Conservation (phyloP, 768 basidiomycete genomes). For the Kwoniella mangroviensis region DNA sequence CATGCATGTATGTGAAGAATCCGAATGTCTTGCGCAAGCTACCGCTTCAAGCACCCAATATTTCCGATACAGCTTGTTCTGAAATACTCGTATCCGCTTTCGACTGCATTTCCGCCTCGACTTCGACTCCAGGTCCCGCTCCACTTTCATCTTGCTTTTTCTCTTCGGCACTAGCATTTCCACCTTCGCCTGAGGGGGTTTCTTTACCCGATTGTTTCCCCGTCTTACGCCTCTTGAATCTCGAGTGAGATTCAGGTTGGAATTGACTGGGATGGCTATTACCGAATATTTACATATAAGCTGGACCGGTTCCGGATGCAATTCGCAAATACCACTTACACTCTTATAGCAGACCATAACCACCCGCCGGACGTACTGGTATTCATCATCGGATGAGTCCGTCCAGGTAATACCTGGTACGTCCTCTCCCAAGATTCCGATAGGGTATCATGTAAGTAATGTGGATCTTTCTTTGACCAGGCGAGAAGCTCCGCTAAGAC, state of each 20-base stretch:
- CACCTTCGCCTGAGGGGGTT: neutral
- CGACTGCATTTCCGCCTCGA: no score
- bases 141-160: neutral
- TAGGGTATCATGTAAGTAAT: constrained; percentile 76
- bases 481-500: constrained; percentile 79
- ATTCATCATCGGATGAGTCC: constrained; percentile 94
- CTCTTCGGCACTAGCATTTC: neutral
- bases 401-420: constrained; percentile 93
- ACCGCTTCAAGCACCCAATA: no score
- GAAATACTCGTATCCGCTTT: no score
- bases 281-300: neutral
- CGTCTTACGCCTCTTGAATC: constrained; percentile 24
- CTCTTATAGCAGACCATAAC: constrained; percentile 71
- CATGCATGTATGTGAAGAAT: no score
- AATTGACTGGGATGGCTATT: constrained; percentile 32
- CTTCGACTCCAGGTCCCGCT: no score
- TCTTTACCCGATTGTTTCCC: constrained; percentile 9
- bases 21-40: no score
- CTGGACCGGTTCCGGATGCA: no score
- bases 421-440: constrained; percentile 85
- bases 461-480: constrained; percentile 68
- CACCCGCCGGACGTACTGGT: constrained; percentile 87
- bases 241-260: constrained; percentile 29
- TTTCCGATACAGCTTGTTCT: no score
- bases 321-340: no score